Percentiles rank a stretch among this genome's conserved stretches.
phyloP scores from a whole-genome alignment of 129 eudicot genomes.

The Centaurea solstitialis region DNA sequence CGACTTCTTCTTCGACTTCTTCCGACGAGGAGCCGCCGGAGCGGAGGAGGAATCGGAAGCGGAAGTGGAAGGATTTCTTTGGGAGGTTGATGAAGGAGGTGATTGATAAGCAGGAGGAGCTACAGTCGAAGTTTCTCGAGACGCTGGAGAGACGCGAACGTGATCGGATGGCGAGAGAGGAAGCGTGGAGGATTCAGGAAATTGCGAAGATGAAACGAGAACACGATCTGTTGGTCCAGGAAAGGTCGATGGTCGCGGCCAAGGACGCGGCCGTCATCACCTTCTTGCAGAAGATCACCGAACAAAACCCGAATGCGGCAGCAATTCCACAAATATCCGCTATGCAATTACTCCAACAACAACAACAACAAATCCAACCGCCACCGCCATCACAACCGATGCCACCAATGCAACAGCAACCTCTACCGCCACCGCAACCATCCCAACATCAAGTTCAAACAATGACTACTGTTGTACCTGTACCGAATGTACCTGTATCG shows the following conservation, averaged over 20 bases:
- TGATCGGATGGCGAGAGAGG: constrained; percentile 68
- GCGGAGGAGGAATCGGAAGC: constrained; percentile 53
- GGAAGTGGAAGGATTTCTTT: constrained; percentile 83
- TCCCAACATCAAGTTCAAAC: not conserved
- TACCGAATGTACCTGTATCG: not conserved
- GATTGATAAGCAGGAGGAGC: constrained; percentile 75
- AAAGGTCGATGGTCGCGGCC: constrained; percentile 80
- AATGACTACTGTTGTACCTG: constrained; percentile 3
- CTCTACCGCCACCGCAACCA: constrained; percentile 16
- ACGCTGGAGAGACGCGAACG: constrained; percentile 76
- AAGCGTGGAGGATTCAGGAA: constrained; percentile 81
- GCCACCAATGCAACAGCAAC: constrained; percentile 8
- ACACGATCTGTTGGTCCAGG: constrained; percentile 69
- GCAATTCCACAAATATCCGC: constrained; percentile 28
- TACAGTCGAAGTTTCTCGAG: constrained; percentile 70
- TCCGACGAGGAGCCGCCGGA: constrained; percentile 75
- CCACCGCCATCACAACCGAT: constrained; percentile 18
- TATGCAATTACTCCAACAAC: constrained; percentile 38
- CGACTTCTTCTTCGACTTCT: constrained; percentile 76
- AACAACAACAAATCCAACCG: constrained; percentile 12
- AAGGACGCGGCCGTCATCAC: constrained; percentile 74
- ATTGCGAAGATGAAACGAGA: constrained; percentile 75
- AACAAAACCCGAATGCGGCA: constrained; percentile 31
- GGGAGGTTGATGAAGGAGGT: constrained; percentile 73
- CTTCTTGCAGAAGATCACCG: constrained; percentile 70